phyloP scores from a whole-genome alignment of 2,329 filamentous ascomycete species.

The Tolypocladium endophyticum region DNA sequence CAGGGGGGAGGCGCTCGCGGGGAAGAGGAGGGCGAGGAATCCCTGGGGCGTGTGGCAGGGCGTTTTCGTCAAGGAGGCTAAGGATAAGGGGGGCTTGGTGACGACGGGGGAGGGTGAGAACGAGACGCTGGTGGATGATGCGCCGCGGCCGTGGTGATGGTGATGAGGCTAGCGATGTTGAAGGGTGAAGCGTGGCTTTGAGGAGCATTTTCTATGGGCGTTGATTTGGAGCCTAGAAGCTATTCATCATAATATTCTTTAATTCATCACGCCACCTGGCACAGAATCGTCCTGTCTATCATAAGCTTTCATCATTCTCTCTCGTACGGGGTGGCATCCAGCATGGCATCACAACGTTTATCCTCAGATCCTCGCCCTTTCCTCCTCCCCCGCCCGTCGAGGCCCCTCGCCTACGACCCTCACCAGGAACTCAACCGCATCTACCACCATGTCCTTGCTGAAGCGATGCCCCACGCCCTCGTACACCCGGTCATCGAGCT shows the following conservation, averaged over 20 bases:
- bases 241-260: background rate
- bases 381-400: constrained; percentile 9
- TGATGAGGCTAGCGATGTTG: background rate
- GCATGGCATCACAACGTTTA: constrained; percentile 2
- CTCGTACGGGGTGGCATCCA: background rate
- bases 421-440: constrained; percentile 54
- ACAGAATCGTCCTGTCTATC: background rate
- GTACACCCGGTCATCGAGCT: constrained; percentile 57
- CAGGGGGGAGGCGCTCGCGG: constrained; percentile 28
- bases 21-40: constrained; percentile 39
- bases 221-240: background rate
- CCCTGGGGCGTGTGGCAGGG: constrained; percentile 34
- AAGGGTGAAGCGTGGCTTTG: background rate
- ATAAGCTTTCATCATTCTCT: background rate
- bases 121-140: constrained; percentile 29
- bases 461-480: constrained; percentile 61
- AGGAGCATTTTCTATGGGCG: background rate
- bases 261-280: background rate
- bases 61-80: constrained; percentile 29
- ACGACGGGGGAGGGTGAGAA: constrained; percentile 20
- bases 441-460: constrained; percentile 53
- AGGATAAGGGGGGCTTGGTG: constrained; percentile 24
- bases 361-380: constrained; percentile 16
- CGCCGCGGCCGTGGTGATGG: constrained; percentile 27
- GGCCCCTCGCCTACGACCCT: constrained; percentile 28